Base-by-base conservation (phyloP, 805 yeast species). In the Kuraishia ogatae region DNA sequence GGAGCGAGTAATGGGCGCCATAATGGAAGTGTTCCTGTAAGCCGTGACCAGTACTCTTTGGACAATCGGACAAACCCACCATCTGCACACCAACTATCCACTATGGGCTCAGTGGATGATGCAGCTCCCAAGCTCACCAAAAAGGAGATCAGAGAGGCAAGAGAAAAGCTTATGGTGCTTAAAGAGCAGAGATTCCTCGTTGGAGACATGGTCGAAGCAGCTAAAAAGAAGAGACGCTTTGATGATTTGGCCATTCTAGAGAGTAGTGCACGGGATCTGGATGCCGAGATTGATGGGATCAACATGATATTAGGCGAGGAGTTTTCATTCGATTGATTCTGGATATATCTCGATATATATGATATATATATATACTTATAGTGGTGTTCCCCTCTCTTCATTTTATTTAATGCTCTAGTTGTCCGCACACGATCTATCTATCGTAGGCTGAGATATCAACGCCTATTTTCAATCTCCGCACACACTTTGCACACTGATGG, bases 101-200 rank as follows among this genome's bases (percentile, higher is more conserved):
- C 8, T 21, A n/a, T 39, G 39, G 51, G n/a, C n/a, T 55, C 29
- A 6, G 29, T 26, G 43, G 13, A 15, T 35, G 43, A 13, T 10
- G 53, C 49, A 47, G 23, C 35, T 5, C 71, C 74, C 2, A 66
- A 66, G 26, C 62, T 79, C 1, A 76, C 84, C 3, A 76, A 79
- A 61, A 71, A 68, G 53, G 79, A 84, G 58, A 78, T 87, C 10
- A 75, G 91, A 49, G 76, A 76, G 52, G 69, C 76, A 26, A 70
- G 94, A 50, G 93, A 90, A 60, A 85, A 86, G 59, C 70, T 92
- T 56, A 87, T 92, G 86, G 97, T 93, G 11, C 70, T 90, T 64
- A 85, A 85, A 57, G 98, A 92, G 65, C 98, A 92, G 63, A 76
- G 77, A 61, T 92, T 80, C 60, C 68, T 93, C 57, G 83, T 93